Base-by-base conservation (phyloP, 2,329 filamentous ascomycete species). In the Madurella fahalii region DNA sequence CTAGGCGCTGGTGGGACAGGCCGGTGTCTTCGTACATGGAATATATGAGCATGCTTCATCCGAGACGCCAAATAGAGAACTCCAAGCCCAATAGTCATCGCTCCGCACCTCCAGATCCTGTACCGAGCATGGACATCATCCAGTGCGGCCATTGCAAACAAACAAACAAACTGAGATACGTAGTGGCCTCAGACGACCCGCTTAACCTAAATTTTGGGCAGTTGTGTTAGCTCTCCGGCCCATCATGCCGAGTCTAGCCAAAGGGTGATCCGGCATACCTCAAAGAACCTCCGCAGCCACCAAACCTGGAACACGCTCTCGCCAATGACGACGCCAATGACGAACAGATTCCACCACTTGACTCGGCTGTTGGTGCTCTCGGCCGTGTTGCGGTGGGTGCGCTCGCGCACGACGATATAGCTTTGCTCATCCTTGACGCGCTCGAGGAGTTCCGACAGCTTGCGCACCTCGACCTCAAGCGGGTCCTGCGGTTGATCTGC, bases 261-360 rank as follows among this genome's bases (percentile, higher is more conserved):
- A 9, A 37, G 13, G 34, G 4, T 11, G 25, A 18, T 16, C 31
- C 7, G 77, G 76, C 87, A 84, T 66, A 88, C 84, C 85, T 96
- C 92, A 69, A 96, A 96, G 82, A 99, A 99, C 69, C 94, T 84
- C 77, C 95, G 94, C 71, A 99, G 75, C 92, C 94, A 99, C 93
- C 94, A 99, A 62, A 99, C 93, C 78, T 99, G 94, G 80, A 99
- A 99, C 63, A 96, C 78, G 58, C 91, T 94, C 78, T 97, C 90
- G 66, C 88, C 91, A 62, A 95, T 80, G 60, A 99, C 82, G 48
- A 97, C 85, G 53, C 84, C 82, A 61, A 99, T 84, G 74, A 99
- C 92, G 74, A 97, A 97, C 65, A 97, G 82, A 73, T 94, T 96
- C 94, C 94, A 99, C 94, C 94, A 99, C 80, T 99, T 99, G 71